Conservation (phyloP, 2,329 filamentous ascomycete species). For the Ophiostoma montium region DNA sequence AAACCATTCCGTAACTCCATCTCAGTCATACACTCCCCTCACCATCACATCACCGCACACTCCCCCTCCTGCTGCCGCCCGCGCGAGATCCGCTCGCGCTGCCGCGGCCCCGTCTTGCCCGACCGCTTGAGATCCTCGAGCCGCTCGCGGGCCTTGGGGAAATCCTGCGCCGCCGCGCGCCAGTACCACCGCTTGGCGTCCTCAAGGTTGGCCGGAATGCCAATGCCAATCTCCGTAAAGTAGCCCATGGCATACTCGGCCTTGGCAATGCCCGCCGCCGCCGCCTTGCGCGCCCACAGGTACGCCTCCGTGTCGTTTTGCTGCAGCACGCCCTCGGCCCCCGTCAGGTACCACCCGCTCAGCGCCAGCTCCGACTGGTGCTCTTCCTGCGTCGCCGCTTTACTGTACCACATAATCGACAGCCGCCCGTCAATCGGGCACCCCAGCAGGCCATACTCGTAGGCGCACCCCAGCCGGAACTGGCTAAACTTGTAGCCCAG, state of each 20-base stretch:
- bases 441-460: slow-evolving; percentile 76
- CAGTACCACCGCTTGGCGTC: slow-evolving; percentile 98
- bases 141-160: slow-evolving; percentile 81
- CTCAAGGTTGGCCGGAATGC: slow-evolving; percentile 70
- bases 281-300: slow-evolving; percentile 90
- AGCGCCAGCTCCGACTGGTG: slow-evolving; percentile 81
- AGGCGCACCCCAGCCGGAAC: slow-evolving; percentile 74
- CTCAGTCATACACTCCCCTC: too few relatives aligned
- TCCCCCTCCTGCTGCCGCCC: slow-evolving; percentile 83
- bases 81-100: slow-evolving; percentile 64
- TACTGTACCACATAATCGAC: slow-evolving; percentile 89
- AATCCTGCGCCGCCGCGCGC: slow-evolving; percentile 88
- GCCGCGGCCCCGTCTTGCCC: slow-evolving; percentile 57
- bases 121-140: slow-evolving; percentile 82
- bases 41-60: slow-evolving; percentile 57
- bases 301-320: slow-evolving; percentile 95
- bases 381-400: slow-evolving; percentile 81
- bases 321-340: slow-evolving; percentile 70
- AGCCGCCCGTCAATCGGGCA: slow-evolving; percentile 69
- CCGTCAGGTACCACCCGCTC: slow-evolving; percentile 90
- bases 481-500: slow-evolving; percentile 93
- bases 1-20: too few relatives aligned
- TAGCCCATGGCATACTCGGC: slow-evolving; percentile 98
- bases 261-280: slow-evolving; percentile 74
- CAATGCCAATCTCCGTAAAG: slow-evolving; percentile 91